A percentile compares a stretch with the other conserved stretches of the same genome.
Conservation (phyloP, 306 rosid species). For the Cucurbita moschata region DNA sequence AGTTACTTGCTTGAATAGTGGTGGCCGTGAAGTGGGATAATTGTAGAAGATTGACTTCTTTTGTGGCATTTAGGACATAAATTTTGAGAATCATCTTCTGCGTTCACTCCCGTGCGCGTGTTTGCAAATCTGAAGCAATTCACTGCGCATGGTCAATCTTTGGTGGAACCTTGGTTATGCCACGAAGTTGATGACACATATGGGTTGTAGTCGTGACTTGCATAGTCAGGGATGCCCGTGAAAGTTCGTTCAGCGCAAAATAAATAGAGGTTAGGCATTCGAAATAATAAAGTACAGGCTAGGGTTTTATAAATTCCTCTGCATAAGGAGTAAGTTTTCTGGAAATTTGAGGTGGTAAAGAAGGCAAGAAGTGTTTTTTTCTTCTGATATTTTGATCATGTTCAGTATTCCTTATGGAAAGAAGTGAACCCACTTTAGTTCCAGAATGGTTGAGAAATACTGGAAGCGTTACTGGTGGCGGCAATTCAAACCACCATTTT, state of each 20-base stretch:
- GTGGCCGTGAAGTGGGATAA: constrained; percentile 15
- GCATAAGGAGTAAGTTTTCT: neutral
- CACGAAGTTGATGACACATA: neutral
- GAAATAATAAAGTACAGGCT: neutral
- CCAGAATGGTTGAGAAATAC: constrained; percentile 98
- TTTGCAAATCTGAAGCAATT: neutral
- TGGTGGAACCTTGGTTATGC: neutral
- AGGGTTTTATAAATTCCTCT: neutral
- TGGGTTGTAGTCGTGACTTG: neutral
- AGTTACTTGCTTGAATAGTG: constrained; percentile 9
- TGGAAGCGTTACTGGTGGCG: constrained; percentile 74
- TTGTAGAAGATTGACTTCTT: constrained; percentile 5
- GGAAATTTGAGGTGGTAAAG: constrained; percentile 27
- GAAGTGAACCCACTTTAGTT: constrained; percentile 96
- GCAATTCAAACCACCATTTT: constrained; percentile 81
- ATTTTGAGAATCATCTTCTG: neutral
- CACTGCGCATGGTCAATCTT: neutral
- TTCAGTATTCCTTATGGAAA: constrained; percentile 89
- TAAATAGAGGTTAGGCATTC: neutral
- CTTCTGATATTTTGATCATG: constrained; percentile 46
- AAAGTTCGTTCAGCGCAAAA: neutral
- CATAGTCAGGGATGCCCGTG: neutral
- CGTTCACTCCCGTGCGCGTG: neutral
- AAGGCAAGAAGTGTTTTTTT: constrained; percentile 26
- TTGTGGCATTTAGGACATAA: neutral